A percentile compares a stretch with the other conserved stretches of the same genome.
These are phyloP conservation scores for Phanerochaete carnosa DNA, from an alignment of 768 basidiomycete species.

Conservation along the genomic window DNA sequence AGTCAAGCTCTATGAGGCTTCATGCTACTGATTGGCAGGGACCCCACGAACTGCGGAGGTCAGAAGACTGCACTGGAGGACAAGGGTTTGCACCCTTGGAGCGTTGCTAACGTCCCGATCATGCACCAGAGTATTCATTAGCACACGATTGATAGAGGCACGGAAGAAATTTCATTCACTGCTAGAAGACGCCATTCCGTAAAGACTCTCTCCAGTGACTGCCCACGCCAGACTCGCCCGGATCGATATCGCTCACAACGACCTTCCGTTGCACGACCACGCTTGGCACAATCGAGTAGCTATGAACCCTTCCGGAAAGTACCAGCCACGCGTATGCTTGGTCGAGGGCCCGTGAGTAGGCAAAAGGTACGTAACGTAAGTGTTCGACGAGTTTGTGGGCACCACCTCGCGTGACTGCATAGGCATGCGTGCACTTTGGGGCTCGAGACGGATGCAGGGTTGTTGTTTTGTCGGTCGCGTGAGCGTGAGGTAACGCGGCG, in stretches of 20 bases:
- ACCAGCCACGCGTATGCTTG: constrained; percentile 72
- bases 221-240: constrained; percentile 38
- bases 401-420: constrained; percentile 56
- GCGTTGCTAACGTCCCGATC: background rate
- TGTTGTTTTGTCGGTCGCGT: background rate
- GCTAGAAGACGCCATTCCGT: constrained; percentile 36
- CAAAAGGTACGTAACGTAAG: constrained; percentile 61
- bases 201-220: constrained; percentile 56
- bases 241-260: constrained; percentile 51
- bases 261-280: constrained; percentile 65
- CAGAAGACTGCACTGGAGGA: background rate
- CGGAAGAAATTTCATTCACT: background rate
- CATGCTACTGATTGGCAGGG: background rate
- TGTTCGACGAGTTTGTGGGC: constrained; percentile 60
- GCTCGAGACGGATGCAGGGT: constrained; percentile 53
- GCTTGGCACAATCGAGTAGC: constrained; percentile 67
- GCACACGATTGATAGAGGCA: background rate
- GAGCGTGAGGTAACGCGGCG: constrained; percentile 29
- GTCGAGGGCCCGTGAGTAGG: constrained; percentile 76
- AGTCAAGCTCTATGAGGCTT: background rate
- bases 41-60: background rate
- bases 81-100: background rate
- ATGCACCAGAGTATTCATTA: background rate
- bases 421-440: constrained; percentile 75
- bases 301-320: constrained; percentile 47